Evolutionary conservation across 805 yeast genomes (phyloP), one percentile per base, ranked within the genome.

Genomic region (Starmerella potacharoeniae): DNA sequence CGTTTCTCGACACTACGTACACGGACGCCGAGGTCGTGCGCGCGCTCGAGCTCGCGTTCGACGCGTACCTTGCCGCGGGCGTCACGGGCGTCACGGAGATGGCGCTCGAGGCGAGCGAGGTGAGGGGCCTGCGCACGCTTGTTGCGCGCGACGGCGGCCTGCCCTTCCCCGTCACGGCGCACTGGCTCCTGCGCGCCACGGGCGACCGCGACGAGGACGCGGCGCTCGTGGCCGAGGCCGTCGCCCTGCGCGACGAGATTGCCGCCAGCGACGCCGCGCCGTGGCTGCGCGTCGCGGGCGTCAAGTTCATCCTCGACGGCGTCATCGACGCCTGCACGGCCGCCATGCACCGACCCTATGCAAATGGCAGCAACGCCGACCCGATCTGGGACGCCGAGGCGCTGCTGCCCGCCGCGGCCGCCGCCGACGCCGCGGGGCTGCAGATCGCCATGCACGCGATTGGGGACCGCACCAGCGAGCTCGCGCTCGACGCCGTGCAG

Each of bases 281-380:
- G 11, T 43, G 47, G 47, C 47, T 43, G 28, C 47, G 47, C 17
- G 14, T 46, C 10, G 6, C 49, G 5, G 49, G 49, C 6, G 40
- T 46, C 5, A 46, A 46, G 40, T 35, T 46, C 40, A 17, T 46
- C 16, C 14, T 46, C 40, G 49, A 46, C 31, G 49, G 49, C 40
- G 40, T 35, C 31, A 46, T 46, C n/a, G 40, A 34, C 10, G 40
- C 39, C 30, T 46, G 40, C 31, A 46, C 49, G 5, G 49, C 49
- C 17, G 22, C 40, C 9, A 33, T 46, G 49, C 40, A 31, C 39
- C 40, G 30, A 2, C 40, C 39, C n/a, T 46, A 46, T 16, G 49
- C 49, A 6, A 35, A 46, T 41, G 40, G 49, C 40, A 16, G 31
- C 22, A 43, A 43, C 36, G 47, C 36, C 5, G 36, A 13, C 14